Conservation (phyloP, 2,329 filamentous ascomycete species). For the Epichloe glyceriae region DNA sequence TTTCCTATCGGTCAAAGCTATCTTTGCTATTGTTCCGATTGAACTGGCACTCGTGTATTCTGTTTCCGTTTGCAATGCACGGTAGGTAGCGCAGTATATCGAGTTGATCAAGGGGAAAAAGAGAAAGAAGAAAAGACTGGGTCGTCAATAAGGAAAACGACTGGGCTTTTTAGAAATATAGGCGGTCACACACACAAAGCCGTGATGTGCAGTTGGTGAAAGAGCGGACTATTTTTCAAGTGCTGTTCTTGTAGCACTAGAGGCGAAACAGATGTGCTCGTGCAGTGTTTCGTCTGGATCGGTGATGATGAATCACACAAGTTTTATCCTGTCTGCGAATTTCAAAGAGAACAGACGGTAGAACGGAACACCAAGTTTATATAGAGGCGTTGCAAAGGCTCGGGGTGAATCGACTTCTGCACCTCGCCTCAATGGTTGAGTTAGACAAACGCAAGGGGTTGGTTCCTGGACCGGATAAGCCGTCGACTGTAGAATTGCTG, state of each 20-base stretch:
- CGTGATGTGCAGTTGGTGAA: background rate
- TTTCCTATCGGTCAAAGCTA: background rate
- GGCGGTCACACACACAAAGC: background rate
- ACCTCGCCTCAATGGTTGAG: constrained; percentile 4
- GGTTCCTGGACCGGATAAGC: constrained; percentile 2
- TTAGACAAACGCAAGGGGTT: constrained; percentile 7
- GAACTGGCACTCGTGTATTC: background rate
- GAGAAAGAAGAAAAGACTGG: background rate
- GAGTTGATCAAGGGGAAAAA: background rate
- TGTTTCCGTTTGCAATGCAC: background rate
- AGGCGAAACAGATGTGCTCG: background rate
- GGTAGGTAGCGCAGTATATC: background rate
- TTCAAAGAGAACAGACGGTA: background rate
- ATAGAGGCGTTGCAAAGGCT: constrained; percentile 2
- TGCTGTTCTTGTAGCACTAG: background rate
- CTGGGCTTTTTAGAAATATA: background rate
- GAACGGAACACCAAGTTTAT: constrained; percentile 5
- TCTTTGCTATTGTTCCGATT: constrained; percentile 2
- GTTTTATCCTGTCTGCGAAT: background rate
- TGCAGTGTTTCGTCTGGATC: background rate
- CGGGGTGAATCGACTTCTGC: background rate
- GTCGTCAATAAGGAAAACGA: background rate
- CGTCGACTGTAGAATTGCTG: constrained; percentile 4
- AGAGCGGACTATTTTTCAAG: background rate
- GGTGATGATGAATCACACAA: background rate